A percentile compares a stretch with the other conserved stretches of the same genome.
phyloP scores from a whole-genome alignment of 345 rosid genomes.

The Hibiscus trionum region DNA sequence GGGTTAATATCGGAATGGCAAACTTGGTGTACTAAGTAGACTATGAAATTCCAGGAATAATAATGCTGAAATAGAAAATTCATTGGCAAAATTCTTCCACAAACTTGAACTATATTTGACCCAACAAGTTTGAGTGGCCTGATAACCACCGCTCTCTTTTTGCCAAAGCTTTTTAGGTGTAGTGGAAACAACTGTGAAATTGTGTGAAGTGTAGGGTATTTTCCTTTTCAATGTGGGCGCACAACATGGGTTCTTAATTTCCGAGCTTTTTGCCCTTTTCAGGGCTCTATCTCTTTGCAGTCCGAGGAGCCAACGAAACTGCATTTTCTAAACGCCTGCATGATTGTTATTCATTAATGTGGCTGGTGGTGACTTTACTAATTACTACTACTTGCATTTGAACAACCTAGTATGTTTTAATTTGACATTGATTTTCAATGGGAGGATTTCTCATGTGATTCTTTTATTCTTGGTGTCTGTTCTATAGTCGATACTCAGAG shows the following conservation, averaged over 20 bases:
- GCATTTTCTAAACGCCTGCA: no score
- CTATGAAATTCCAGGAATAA: not conserved
- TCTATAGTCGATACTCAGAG: no score
- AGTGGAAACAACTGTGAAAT: conserved; percentile 2
- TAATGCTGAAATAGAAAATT: not conserved
- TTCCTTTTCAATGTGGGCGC: not conserved
- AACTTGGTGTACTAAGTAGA: not conserved
- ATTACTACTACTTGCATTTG: no score
- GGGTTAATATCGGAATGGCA: no score
- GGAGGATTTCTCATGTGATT: no score
- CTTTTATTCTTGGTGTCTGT: no score
- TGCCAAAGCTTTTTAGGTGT: not conserved
- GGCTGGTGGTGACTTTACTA: no score
- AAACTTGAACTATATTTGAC: not conserved
- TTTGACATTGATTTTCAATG: no score
- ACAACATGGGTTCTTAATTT: not conserved
- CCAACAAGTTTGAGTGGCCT: conserved; percentile 9
- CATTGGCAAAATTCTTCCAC: not conserved
- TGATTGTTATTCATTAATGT: no score
- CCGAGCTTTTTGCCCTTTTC: not conserved
- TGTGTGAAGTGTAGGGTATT: not conserved
- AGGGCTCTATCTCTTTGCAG: no score
- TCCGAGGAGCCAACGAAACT: no score
- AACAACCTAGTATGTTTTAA: no score
- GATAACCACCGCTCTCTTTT: not conserved